Base-by-base conservation (phyloP, 768 basidiomycete species). In the Leccinellum albellum region DNA sequence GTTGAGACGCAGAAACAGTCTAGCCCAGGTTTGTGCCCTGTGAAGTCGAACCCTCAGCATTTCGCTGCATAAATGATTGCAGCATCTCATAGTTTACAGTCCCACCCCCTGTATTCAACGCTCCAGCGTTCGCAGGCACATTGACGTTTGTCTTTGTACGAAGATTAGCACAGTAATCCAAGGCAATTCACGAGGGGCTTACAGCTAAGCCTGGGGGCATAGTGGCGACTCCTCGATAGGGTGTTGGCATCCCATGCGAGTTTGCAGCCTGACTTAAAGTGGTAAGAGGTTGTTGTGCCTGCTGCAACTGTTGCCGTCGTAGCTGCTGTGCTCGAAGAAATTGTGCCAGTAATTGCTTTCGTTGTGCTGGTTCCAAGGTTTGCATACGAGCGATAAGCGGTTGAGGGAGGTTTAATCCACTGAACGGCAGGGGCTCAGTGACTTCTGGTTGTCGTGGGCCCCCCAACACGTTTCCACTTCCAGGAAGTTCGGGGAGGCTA, bases 1-100 rank as follows among this genome's bases (percentile, higher is more conserved):
- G 21, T 32, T 29, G 21, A 51, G 20, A 44, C 2, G 9, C 45
- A 15, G 17, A 26, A 33, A 31, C 24, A 42, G n/a, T 53, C 61
- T 60, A 58, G 29, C 71, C 56, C 4, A 56, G 24, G 17, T 61
- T 58, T 56, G 58, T 60, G 26, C 64, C 60, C 55, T 69, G 61
- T 8, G 64, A 61, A 21, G 60, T 46, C 33, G 67, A 61, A 57
- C 72, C 72, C 4, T 75, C 74, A 31, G 62, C 70, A 54, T 53
- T 75, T 17, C 76, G 69, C 51, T 77, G 75, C 72, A 78, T 78
- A 58, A 78, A 79, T 23, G 78, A 79, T 65, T 78, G 77, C 63
- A 79, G 28, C 75, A 79, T 75, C 59, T 78, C 76, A 10, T 60
- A 67, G 61, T 72, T 76, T 52, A 78, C 64, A 2, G 65, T 66